Percentiles rank a stretch among this genome's conserved stretches.
Conservation (phyloP, 305 asterid species). For the Fraxinus floribunda region DNA sequence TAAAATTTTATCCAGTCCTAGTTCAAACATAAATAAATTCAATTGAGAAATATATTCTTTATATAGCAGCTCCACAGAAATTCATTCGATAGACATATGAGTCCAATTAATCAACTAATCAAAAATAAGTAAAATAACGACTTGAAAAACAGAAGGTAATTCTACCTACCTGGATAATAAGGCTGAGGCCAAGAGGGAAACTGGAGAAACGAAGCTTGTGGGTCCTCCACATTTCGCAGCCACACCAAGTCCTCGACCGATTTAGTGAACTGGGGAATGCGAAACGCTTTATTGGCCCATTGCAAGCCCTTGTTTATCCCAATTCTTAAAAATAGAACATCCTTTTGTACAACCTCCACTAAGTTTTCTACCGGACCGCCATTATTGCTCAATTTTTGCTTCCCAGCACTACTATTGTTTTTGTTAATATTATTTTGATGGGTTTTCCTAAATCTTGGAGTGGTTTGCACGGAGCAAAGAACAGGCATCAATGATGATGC, state of each 20-base stretch:
- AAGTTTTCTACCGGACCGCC: slow-evolving; percentile 57
- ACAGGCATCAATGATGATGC: slow-evolving; percentile 29
- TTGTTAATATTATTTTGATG: not conserved
- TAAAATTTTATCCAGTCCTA: slow-evolving; percentile 1
- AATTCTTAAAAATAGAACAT: slow-evolving; percentile 45
- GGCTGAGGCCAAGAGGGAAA: slow-evolving; percentile 81
- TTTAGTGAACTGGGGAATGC: slow-evolving; percentile 55
- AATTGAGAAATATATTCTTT: not conserved
- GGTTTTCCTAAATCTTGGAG: slow-evolving; percentile 21
- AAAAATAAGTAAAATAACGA: not conserved
- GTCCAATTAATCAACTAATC: not conserved
- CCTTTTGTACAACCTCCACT: slow-evolving; percentile 62
- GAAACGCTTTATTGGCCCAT: slow-evolving; percentile 67
- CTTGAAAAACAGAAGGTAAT: not conserved
- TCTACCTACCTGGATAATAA: slow-evolving; percentile 63
- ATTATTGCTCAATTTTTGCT: slow-evolving; percentile 27
- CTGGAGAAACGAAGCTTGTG: slow-evolving; percentile 30
- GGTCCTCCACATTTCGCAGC: slow-evolving; percentile 76
- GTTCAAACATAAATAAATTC: not conserved
- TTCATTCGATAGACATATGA: not conserved
- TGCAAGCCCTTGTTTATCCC: slow-evolving; percentile 58
- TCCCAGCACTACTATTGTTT: not conserved
- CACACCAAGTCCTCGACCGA: slow-evolving; percentile 71
- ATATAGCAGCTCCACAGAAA: not conserved
- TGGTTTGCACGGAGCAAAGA: slow-evolving; percentile 26